Evolutionary conservation across 2,329 filamentous ascomycete species (phyloP).

Genomic region (Bipolaris bicolor): DNA sequence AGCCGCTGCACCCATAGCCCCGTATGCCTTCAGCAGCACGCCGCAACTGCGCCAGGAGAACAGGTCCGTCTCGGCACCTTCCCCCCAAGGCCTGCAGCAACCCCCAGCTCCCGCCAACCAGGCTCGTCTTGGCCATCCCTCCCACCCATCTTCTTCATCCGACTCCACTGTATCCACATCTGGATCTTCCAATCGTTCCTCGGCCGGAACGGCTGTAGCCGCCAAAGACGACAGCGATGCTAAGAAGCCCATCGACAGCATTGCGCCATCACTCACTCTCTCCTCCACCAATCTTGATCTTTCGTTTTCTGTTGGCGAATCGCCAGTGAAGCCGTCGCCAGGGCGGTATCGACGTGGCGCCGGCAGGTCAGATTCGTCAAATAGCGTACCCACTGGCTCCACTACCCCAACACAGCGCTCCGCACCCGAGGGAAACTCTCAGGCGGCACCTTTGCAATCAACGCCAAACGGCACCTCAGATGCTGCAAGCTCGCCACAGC

Average conservation of each 20-base stretch:
- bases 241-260: slow-evolving; percentile 44
- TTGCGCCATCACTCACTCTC: slow-evolving; percentile 57
- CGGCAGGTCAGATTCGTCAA: slow-evolving; percentile 60
- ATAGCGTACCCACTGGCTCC: slow-evolving; percentile 37
- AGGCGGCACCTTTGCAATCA: slow-evolving; percentile 61
- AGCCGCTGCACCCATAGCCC: slow-evolving; percentile 54
- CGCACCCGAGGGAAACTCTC: slow-evolving; percentile 47
- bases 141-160: slow-evolving; percentile 51
- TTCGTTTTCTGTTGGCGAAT: slow-evolving; percentile 61
- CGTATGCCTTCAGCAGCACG: slow-evolving; percentile 58
- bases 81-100: slow-evolving; percentile 50
- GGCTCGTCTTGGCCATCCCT: slow-evolving; percentile 43
- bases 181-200: slow-evolving; percentile 58
- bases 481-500: slow-evolving; percentile 26
- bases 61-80: slow-evolving; percentile 61
- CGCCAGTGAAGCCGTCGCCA: slow-evolving; percentile 70
- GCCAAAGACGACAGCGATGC: slow-evolving; percentile 59
- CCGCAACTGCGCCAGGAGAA: slow-evolving; percentile 64
- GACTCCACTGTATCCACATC: slow-evolving; percentile 56
- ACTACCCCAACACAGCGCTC: slow-evolving; percentile 44
- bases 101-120: slow-evolving; percentile 29
- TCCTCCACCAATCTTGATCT: slow-evolving; percentile 61
- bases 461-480: slow-evolving; percentile 63
- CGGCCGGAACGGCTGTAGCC: slow-evolving; percentile 38
- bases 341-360: slow-evolving; percentile 81